A percentile compares a stretch with the other conserved stretches of the same genome.
Evolutionary conservation across 768 basidiomycete species (phyloP).

Genomic region (Suillus discolor): DNA sequence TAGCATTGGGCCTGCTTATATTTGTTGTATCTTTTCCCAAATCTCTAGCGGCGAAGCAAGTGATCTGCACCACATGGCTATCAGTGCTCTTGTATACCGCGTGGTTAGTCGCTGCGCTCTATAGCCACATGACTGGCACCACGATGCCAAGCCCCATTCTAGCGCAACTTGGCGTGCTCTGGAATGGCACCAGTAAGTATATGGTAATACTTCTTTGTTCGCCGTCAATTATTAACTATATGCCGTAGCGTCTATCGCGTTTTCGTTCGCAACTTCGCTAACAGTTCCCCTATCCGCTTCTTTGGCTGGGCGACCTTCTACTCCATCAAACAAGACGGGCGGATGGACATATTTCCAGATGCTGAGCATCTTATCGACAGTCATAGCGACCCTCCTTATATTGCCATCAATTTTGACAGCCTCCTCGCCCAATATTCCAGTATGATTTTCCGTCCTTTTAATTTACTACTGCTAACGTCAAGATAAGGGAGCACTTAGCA

Average conservation of each 20-base stretch:
- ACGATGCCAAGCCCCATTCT: slow-evolving; percentile 39
- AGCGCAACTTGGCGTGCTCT: slow-evolving; percentile 50
- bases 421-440: slow-evolving; percentile 44
- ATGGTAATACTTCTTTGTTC: slow-evolving; percentile 9
- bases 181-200: slow-evolving; percentile 66
- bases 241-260: slow-evolving; percentile 48
- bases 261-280: slow-evolving; percentile 65
- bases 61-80: slow-evolving; percentile 58
- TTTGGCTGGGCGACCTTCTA: slow-evolving; percentile 41
- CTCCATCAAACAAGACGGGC: slow-evolving; percentile 40
- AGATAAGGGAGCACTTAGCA: slow-evolving; percentile 11
- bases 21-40: slow-evolving; percentile 55
- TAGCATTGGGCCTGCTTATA: slow-evolving; percentile 44
- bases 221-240: slow-evolving; percentile 33
- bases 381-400: slow-evolving; percentile 50
- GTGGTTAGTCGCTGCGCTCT: slow-evolving; percentile 59
- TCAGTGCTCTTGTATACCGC: slow-evolving; percentile 61
- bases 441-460: slow-evolving; percentile 33
- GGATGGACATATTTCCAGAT: slow-evolving; percentile 59
- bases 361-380: slow-evolving; percentile 53
- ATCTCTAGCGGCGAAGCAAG: slow-evolving; percentile 55
- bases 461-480: slow-evolving; percentile 18
- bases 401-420: slow-evolving; percentile 61
- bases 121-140: slow-evolving; percentile 51
- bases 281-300: slow-evolving; percentile 70